Evolutionary conservation across 2,329 filamentous ascomycete species (phyloP), one percentile per base, ranked within the genome.

Genomic region (Coleophoma crateriformis): DNA sequence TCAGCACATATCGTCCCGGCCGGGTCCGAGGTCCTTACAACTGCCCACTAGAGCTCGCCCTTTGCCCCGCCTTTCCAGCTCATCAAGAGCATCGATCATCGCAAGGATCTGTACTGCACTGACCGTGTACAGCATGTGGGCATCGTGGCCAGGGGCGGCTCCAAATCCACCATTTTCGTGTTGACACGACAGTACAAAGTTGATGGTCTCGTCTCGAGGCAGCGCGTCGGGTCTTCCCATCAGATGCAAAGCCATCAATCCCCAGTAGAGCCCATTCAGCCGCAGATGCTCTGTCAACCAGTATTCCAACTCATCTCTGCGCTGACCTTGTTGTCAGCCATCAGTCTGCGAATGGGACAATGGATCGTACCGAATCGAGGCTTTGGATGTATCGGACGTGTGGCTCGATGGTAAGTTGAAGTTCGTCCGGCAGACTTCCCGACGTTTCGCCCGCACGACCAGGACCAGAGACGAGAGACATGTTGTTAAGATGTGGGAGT

Each of bases 241-340:
- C 27, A 97, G 78, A 73, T 96, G 87, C 38, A 97, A 79, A 7
- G 92, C 87, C 7, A 85, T 94, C 50, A 99, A 72, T 13, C 94
- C 94, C 94, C 94, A 99, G 70, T 99, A 99, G 44, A 99, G 81
- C 41, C 94, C 94, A 67, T 94, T 96, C 50, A 99, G 79, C 53
- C 94, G 90, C 58, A 99, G 78, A 67, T 99, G 94, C 70, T 99
- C 92, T 13, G 94, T 99, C 65, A 97, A 77, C 87, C 92, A 96
- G 74, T 97, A 99, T 68, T 96, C 90, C 61, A 96, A 84, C 70
- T 96, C 89, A 75, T 97, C 90, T 72, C 88, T 90, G 65, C 87
- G 85, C 82, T 87, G 71, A 60, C 62, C 3, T 54, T 60, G 63
- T 56, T 54, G 64, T 75, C 64, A 56, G 50, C 46, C 40, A 51